Conservation (phyloP, 2,329 filamentous ascomycete genomes). For the Fusarium metavorans region DNA sequence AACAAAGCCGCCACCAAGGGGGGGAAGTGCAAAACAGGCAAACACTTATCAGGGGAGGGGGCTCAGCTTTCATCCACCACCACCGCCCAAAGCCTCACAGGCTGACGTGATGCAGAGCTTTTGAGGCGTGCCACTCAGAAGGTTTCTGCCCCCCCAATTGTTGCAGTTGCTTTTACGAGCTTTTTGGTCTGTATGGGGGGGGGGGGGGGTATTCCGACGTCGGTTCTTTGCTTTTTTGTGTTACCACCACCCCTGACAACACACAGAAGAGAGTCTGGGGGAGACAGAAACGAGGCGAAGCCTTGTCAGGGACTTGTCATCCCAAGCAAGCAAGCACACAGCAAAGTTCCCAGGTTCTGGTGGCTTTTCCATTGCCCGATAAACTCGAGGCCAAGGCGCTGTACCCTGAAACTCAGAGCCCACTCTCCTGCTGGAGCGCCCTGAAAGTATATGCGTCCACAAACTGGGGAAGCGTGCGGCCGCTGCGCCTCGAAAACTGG, state of each 20-base stretch:
- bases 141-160: not conserved
- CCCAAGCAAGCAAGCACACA: not conserved
- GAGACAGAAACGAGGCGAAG: slow-evolving; percentile 10
- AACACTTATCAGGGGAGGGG: slow-evolving; percentile 4
- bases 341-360: not conserved
- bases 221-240: slow-evolving; percentile 28
- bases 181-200: not conserved
- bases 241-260: slow-evolving; percentile 31
- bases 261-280: slow-evolving; percentile 17
- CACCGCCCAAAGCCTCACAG: slow-evolving; percentile 11
- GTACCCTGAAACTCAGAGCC: slow-evolving; percentile 20
- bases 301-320: slow-evolving; percentile 13
- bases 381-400: slow-evolving; percentile 18
- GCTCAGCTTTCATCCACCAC: not conserved
- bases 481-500: slow-evolving; percentile 10
- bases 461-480: slow-evolving; percentile 2
- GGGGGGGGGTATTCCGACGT: not conserved
- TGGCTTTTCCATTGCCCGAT: slow-evolving; percentile 33
- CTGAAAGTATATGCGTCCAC: slow-evolving; percentile 10
- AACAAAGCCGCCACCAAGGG: slow-evolving; percentile 4
- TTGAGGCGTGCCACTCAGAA: slow-evolving; percentile 27
- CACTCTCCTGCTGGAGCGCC: slow-evolving; percentile 5
- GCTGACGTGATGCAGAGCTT: slow-evolving; percentile 35
- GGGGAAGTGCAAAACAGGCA: not conserved
- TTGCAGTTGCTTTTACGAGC: slow-evolving; percentile 11